A percentile compares a stretch with the other conserved stretches of the same genome.
Evolutionary conservation across 1,284 basidiomycete species (phyloP).

Genomic region (Filobasidium uniguttulatum): DNA sequence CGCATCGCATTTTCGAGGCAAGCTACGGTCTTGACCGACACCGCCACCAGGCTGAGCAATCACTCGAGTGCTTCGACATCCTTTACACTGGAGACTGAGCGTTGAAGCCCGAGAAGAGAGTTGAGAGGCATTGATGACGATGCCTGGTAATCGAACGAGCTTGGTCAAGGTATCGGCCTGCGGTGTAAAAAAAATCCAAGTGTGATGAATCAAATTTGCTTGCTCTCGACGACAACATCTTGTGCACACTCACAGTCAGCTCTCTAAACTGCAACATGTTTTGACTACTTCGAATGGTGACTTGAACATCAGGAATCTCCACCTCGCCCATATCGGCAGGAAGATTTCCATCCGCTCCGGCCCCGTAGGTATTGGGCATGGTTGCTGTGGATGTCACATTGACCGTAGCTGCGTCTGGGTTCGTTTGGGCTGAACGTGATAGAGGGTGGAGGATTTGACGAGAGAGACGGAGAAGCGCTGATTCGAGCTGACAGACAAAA

Average conservation of each 20-base stretch:
- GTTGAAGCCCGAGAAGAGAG: conserved; percentile 85
- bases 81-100: conserved; percentile 82
- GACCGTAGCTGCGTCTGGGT: conserved; percentile 7
- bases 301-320: conserved; percentile 71
- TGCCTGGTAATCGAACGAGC: conserved; percentile 91
- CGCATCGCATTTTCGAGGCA: conserved; percentile 74
- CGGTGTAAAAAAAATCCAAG: background rate
- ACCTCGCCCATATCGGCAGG: conserved; percentile 44
- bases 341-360: conserved; percentile 12
- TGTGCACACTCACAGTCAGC: conserved; percentile 46
- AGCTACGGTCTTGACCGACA: conserved; percentile 64
- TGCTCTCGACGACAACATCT: background rate
- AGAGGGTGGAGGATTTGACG: conserved; percentile 65
- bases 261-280: conserved; percentile 92
- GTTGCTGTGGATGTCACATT: conserved; percentile 35
- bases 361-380: conserved; percentile 28
- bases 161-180: conserved; percentile 84
- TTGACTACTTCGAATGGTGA: conserved; percentile 73
- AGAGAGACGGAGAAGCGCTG: conserved; percentile 68
- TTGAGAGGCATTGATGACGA: conserved; percentile 93
- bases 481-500: conserved; percentile 92
- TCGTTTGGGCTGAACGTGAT: conserved; percentile 15
- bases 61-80: conserved; percentile 69
- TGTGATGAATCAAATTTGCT: background rate
- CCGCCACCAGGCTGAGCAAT: conserved; percentile 71